A percentile compares a stretch with the other conserved stretches of the same genome.
Evolutionary conservation across 2,329 filamentous ascomycete genomes (phyloP).

Genomic region (Neoarthrinium moseri): DNA sequence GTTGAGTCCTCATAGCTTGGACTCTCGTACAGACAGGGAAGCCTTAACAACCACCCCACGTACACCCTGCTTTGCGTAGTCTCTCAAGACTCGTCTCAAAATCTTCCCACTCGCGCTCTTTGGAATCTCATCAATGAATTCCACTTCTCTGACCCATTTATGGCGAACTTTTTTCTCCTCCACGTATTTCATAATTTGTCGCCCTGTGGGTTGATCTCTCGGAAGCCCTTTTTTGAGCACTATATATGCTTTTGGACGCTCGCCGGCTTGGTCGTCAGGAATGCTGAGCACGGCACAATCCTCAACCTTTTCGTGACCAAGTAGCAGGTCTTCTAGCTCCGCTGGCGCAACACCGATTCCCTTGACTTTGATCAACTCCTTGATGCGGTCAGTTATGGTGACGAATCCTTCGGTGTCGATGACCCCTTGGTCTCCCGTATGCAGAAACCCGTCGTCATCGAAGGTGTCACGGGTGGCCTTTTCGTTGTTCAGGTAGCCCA

Average conservation of each 20-base stretch:
- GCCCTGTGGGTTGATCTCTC: conserved; percentile 27
- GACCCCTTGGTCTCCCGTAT: conserved; percentile 57
- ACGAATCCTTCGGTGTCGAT: conserved; percentile 56
- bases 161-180: conserved; percentile 52
- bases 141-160: conserved; percentile 53
- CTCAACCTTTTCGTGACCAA: conserved; percentile 54
- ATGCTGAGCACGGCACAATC: conserved; percentile 57
- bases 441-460: conserved; percentile 34
- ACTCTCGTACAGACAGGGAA: too few relatives aligned
- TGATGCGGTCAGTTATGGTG: conserved; percentile 60
- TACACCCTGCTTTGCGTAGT: conserved; percentile 29
- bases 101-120: conserved; percentile 64
- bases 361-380: conserved; percentile 69
- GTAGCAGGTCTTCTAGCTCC: conserved; percentile 61
- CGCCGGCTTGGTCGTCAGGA: conserved; percentile 52
- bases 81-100: conserved; percentile 50
- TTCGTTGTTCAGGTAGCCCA: conserved; percentile 46
- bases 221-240: conserved; percentile 36
- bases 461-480: conserved; percentile 33
- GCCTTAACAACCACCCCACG: conserved; percentile 20
- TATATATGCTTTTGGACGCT: conserved; percentile 57
- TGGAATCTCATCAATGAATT: conserved; percentile 52
- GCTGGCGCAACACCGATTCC: conserved; percentile 62
- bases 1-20: too few relatives aligned
- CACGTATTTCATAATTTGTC: conserved; percentile 48